These are phyloP conservation scores for Lepidium sativum DNA, from an alignment of 345 rosid species.

Conservation along the genomic window DNA sequence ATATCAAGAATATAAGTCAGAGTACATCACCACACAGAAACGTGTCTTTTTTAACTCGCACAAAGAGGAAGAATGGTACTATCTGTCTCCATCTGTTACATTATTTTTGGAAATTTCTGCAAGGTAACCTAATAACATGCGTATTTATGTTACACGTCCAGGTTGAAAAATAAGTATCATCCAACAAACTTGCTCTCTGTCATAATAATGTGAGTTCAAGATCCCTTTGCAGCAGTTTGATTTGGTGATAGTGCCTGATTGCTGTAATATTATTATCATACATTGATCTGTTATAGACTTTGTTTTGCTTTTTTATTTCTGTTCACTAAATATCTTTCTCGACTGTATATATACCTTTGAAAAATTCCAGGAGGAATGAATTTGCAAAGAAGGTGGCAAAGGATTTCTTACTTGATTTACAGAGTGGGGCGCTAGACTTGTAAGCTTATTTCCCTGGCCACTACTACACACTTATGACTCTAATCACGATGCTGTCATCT, in stretches of 20 bases:
- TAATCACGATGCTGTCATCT: background rate
- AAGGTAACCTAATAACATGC: conserved; percentile 3
- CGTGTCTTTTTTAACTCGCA: conserved; percentile 50
- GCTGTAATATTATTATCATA: background rate
- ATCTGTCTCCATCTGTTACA: background rate
- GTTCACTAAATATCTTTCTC: background rate
- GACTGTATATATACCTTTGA: conserved; percentile 2
- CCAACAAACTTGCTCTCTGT: conserved; percentile 77
- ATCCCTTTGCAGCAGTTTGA: background rate
- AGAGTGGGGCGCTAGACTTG: conserved; percentile 83
- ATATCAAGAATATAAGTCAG: conserved; percentile 94
- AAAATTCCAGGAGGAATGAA: conserved; percentile 69
- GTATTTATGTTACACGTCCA: conserved; percentile 19
- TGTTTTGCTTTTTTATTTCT: background rate
- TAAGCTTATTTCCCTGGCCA: conserved; percentile 30
- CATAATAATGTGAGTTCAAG: conserved; percentile 58
- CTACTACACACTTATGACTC: background rate
- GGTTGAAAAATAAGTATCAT: conserved; percentile 91
- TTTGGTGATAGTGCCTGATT: background rate
- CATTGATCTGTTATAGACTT: background rate
- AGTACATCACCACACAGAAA: conserved; percentile 90
- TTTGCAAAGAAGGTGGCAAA: conserved; percentile 68
- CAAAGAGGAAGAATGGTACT: conserved; percentile 32
- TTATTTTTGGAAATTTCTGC: background rate
- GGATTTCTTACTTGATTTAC: conserved; percentile 82